These are phyloP conservation scores for Chenopodium berlandieri DNA, from an alignment of 148 eudicot species.

Conservation along the genomic window DNA sequence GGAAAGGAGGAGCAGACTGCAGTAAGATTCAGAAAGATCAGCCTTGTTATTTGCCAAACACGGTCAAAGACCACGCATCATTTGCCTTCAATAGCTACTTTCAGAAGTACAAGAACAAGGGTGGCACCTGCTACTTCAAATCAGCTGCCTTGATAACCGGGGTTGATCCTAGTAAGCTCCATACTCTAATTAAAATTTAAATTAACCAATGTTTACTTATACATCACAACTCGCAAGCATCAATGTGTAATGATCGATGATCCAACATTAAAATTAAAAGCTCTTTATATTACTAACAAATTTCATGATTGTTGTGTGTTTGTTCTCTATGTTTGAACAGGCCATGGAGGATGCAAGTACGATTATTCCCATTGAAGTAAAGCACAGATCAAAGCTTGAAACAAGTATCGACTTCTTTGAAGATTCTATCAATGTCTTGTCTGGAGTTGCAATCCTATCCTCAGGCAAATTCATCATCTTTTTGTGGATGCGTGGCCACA, in stretches of 20 bases:
- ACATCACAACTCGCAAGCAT: no score
- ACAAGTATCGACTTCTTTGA: no score
- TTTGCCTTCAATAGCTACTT: slow-evolving; percentile 84
- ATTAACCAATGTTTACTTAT: no score
- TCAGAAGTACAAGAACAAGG: slow-evolving; percentile 65
- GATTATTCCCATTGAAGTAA: slow-evolving; percentile 14
- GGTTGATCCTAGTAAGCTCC: slow-evolving; percentile 60
- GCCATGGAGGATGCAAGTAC: slow-evolving; percentile 52
- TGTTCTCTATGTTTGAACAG: slow-evolving; percentile 24
- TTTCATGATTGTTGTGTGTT: background rate
- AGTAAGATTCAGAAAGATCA: slow-evolving; percentile 39
- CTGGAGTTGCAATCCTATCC: background rate
- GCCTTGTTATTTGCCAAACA: slow-evolving; percentile 63
- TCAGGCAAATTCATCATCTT: background rate
- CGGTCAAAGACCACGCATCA: slow-evolving; percentile 65
- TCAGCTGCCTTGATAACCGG: slow-evolving; percentile 57
- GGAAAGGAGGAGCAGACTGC: slow-evolving; percentile 69
- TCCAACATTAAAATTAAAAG: no score
- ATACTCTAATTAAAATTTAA: background rate
- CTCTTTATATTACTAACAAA: background rate
- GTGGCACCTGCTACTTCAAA: slow-evolving; percentile 69
- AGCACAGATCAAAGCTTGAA: no score
- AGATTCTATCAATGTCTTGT: background rate
- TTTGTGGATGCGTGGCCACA: no score
- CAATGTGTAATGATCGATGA: no score